Percentiles rank a stretch among this genome's conserved stretches.
These are phyloP conservation scores for Fomitopsis serialis DNA, from an alignment of 768 basidiomycete genomes.

Conservation along the genomic window DNA sequence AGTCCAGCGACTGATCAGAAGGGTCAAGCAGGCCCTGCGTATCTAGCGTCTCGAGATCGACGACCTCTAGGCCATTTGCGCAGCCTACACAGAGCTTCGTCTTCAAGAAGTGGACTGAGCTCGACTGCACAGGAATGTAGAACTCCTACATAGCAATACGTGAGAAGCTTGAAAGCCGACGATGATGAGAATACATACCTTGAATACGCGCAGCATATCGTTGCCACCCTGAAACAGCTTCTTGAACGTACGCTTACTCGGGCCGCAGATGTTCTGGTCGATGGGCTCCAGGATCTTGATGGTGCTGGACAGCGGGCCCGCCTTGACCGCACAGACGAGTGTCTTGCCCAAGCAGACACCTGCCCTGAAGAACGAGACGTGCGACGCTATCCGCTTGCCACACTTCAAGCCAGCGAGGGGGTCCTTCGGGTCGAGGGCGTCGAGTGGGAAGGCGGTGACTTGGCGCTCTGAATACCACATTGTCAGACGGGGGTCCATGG, in stretches of 20 bases:
- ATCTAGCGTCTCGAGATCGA: slow-evolving; percentile 94
- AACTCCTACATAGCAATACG: slow-evolving; percentile 63
- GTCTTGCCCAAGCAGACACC: slow-evolving; percentile 88
- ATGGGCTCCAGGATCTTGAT: slow-evolving; percentile 98
- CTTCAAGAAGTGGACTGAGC: slow-evolving; percentile 94
- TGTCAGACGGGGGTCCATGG: too few relatives aligned
- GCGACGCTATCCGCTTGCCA: slow-evolving; percentile 91
- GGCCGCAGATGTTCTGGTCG: slow-evolving; percentile 76
- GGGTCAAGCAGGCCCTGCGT: slow-evolving; percentile 96
- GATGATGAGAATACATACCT: slow-evolving; percentile 41
- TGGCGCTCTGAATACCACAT: slow-evolving; percentile 67
- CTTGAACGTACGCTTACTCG: slow-evolving; percentile 87
- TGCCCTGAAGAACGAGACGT: slow-evolving; percentile 97
- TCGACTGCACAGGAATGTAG: slow-evolving; percentile 97
- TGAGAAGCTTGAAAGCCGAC: neutral
- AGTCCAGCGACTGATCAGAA: slow-evolving; percentile 84
- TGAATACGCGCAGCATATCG: slow-evolving; percentile 88
- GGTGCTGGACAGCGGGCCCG: slow-evolving; percentile 89
- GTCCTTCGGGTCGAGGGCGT: slow-evolving; percentile 85
- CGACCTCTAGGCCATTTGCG: slow-evolving; percentile 96
- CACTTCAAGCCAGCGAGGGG: slow-evolving; percentile 88
- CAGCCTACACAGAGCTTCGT: slow-evolving; percentile 97
- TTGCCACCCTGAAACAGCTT: slow-evolving; percentile 93
- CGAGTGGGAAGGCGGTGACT: slow-evolving; percentile 93
- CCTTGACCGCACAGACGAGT: slow-evolving; percentile 95